Evolutionary conservation across 306 rosid genomes (phyloP).

Genomic region (Rosa rugosa): DNA sequence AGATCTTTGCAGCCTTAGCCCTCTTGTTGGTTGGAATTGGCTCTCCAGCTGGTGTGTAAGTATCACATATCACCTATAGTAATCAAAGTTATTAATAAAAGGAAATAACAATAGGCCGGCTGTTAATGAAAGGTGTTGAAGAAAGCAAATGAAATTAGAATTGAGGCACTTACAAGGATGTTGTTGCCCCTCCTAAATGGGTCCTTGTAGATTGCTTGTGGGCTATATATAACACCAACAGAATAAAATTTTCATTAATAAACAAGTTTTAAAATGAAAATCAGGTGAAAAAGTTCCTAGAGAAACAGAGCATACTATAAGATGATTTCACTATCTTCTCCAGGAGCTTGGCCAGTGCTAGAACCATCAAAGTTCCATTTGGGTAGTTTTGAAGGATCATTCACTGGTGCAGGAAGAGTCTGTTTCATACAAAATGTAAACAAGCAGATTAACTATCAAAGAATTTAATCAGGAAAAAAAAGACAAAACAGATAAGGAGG

Average conservation of each 20-base stretch:
- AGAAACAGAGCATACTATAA: constrained; percentile 38
- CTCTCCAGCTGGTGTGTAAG: constrained; percentile 65
- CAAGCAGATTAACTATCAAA: not conserved
- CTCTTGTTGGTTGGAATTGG: constrained; percentile 62
- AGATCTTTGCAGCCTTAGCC: constrained; percentile 53
- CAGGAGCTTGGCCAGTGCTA: constrained; percentile 73
- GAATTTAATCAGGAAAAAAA: not conserved
- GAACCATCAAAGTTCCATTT: constrained; percentile 71
- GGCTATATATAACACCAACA: constrained; percentile 31
- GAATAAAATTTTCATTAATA: not conserved
- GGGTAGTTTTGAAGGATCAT: constrained; percentile 64
- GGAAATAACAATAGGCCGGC: not conserved
- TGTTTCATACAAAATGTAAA: constrained; percentile 6
- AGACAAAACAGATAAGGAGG: not conserved
- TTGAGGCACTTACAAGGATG: constrained; percentile 46
- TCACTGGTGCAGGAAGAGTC: constrained; percentile 60
- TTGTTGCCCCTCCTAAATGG: constrained; percentile 66
- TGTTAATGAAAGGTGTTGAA: not conserved
- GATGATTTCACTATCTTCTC: constrained; percentile 70
- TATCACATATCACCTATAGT: constrained; percentile 39
- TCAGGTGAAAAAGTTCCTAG: not conserved
- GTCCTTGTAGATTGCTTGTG: constrained; percentile 67
- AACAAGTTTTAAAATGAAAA: not conserved
- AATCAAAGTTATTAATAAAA: not conserved
- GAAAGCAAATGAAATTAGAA: not conserved